A percentile compares a stretch with the other conserved stretches of the same genome.
phyloP scores from a whole-genome alignment of 441 rosid genomes.

The Omphalea diandra region DNA sequence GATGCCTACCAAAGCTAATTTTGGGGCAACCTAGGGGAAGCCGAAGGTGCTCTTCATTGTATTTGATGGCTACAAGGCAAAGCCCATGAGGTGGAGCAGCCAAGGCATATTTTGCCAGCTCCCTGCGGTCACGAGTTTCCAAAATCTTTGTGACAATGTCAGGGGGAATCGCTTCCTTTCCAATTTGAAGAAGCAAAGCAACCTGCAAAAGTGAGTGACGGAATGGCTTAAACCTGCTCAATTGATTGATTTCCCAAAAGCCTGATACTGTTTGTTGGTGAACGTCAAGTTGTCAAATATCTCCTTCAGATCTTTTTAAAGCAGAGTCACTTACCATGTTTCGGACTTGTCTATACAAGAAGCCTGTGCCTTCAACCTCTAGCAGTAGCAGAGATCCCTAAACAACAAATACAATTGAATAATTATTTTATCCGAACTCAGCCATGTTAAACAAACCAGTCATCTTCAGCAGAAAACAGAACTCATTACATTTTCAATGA shows the following conservation, averaged over 20 bases:
- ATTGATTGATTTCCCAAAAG: no score
- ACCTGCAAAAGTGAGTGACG: slow-evolving; percentile 41
- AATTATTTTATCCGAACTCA: not conserved
- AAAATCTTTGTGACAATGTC: slow-evolving; percentile 62
- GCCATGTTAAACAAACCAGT: no score
- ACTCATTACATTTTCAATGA: slow-evolving; percentile 56
- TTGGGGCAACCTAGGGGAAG: slow-evolving; percentile 63
- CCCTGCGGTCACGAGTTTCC: slow-evolving; percentile 61
- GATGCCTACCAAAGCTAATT: slow-evolving; percentile 74
- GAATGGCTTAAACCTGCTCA: not conserved
- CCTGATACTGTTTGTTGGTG: not conserved
- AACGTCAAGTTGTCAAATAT: not conserved
- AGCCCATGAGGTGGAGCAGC: slow-evolving; percentile 80
- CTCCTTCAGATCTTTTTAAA: not conserved
- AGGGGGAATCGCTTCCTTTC: slow-evolving; percentile 80
- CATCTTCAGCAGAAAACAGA: slow-evolving; percentile 2
- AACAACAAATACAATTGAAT: slow-evolving; percentile 11
- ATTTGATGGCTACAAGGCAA: slow-evolving; percentile 60
- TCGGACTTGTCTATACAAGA: slow-evolving; percentile 84
- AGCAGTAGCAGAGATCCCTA: slow-evolving; percentile 77
- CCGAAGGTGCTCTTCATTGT: slow-evolving; percentile 54
- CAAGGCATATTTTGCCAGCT: slow-evolving; percentile 67
- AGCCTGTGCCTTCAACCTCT: slow-evolving; percentile 90
- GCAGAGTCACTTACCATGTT: slow-evolving; percentile 59
- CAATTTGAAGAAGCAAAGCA: slow-evolving; percentile 74